A percentile compares a stretch with the other conserved stretches of the same genome.
These are phyloP conservation scores for Thelonectria olida DNA, from an alignment of 2,329 filamentous ascomycete species.

Conservation along the genomic window DNA sequence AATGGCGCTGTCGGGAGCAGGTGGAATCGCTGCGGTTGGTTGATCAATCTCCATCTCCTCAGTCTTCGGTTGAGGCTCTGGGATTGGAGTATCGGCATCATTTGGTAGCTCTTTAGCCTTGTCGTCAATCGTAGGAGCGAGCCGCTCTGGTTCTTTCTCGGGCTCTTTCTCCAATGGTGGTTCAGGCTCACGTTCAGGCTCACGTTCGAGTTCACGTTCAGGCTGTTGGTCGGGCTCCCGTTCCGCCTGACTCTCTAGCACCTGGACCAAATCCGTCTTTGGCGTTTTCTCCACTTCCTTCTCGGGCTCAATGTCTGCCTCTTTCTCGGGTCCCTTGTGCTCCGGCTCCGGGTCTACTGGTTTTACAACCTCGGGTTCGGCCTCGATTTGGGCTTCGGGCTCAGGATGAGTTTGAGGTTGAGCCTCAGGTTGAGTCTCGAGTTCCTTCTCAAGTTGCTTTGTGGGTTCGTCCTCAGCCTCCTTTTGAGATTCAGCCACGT, in stretches of 20 bases:
- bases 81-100: conserved; percentile 10
- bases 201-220: not conserved
- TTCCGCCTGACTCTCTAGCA: not conserved
- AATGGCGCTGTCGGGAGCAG: conserved; percentile 16
- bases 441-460: not conserved
- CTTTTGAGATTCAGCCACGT: not conserved
- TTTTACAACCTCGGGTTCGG: not conserved
- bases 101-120: not conserved
- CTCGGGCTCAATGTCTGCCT: not conserved
- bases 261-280: not conserved
- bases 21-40: conserved; percentile 15
- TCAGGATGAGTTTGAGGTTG: not conserved
- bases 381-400: not conserved
- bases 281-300: not conserved
- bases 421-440: not conserved
- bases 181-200: not conserved
- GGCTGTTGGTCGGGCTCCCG: not conserved
- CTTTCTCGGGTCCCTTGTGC: not conserved
- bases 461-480: not conserved
- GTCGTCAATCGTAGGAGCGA: not conserved
- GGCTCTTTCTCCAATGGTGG: not conserved
- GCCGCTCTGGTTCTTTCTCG: not conserved
- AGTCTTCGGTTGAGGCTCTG: conserved; percentile 46
- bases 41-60: conserved; percentile 54
- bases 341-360: not conserved